phyloP scores from a whole-genome alignment of 2,329 filamentous ascomycete species.

The Fusarium sp. region DNA sequence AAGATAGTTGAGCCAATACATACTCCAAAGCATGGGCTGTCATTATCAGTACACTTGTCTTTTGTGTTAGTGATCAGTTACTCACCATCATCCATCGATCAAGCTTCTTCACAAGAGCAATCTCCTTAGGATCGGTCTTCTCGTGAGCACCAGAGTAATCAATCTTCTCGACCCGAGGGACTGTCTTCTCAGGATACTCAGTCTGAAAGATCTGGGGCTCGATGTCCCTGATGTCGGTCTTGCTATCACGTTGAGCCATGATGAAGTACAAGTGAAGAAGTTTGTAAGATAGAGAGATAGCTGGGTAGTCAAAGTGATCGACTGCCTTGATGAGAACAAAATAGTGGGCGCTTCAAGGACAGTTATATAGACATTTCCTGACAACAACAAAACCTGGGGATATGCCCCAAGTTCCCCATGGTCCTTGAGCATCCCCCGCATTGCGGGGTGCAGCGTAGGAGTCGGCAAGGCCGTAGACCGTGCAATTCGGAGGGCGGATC shows the following conservation, averaged over 20 bases:
- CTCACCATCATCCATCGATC: conserved; percentile 41
- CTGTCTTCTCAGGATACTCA: conserved; percentile 28
- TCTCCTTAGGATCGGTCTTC: conserved; percentile 41
- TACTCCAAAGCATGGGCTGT: conserved; percentile 49
- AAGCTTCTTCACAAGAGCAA: conserved; percentile 40
- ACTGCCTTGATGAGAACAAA: conserved; percentile 23
- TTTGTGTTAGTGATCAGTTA: rapidly evolving
- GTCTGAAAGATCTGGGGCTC: conserved; percentile 35
- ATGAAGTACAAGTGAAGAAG: background rate
- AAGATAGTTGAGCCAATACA: conserved; percentile 57
- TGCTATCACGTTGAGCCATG: conserved; percentile 25
- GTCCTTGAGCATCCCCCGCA: conserved; percentile 12
- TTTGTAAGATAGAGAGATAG: background rate
- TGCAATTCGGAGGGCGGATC: background rate
- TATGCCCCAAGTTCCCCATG: background rate
- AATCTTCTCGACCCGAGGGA: conserved; percentile 31
- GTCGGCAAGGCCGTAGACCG: background rate
- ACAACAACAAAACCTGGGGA: background rate
- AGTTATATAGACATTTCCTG: conserved; percentile 20
- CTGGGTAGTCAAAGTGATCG: conserved; percentile 16
- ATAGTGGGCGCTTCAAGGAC: background rate
- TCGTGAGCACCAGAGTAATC: conserved; percentile 42
- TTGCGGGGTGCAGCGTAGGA: conserved; percentile 25
- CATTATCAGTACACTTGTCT: background rate
- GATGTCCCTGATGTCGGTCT: conserved; percentile 13